Conservation (phyloP, 768 basidiomycete species). For the Russula sp. region DNA sequence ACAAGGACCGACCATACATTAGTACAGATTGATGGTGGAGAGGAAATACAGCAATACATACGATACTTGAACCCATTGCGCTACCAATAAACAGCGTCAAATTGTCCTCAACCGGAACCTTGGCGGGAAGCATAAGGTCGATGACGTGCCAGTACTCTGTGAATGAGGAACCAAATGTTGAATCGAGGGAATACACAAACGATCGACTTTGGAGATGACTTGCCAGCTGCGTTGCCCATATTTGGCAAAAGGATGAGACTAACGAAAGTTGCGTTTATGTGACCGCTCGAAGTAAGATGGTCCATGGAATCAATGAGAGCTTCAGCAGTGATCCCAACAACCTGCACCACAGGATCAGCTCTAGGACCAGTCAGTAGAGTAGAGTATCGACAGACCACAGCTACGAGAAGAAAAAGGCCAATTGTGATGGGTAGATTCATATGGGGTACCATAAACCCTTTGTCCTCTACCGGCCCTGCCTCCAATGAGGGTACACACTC, state of each 20-base stretch:
- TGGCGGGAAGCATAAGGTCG: constrained; percentile 73
- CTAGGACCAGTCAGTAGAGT: neutral
- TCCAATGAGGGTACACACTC: neutral
- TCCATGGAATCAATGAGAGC: constrained; percentile 76
- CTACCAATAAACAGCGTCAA: constrained; percentile 82
- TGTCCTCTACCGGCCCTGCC: neutral
- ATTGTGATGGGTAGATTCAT: constrained; percentile 35
- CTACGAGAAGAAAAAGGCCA: constrained; percentile 33
- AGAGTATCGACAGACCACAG: constrained; percentile 32
- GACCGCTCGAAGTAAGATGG: constrained; percentile 53
- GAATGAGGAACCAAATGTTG: constrained; percentile 9
- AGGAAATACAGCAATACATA: constrained; percentile 33
- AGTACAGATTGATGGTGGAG: neutral
- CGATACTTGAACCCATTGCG: constrained; percentile 79
- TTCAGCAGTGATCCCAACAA: constrained; percentile 52
- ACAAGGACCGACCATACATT: neutral
- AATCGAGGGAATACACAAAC: neutral
- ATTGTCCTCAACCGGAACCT: constrained; percentile 86
- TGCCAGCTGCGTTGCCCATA: constrained; percentile 83
- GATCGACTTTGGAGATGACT: constrained; percentile 20
- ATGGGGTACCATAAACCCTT: constrained; percentile 25
- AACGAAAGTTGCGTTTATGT: constrained; percentile 74
- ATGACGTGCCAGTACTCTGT: constrained; percentile 37
- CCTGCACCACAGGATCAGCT: constrained; percentile 22
- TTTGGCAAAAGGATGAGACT: constrained; percentile 87